Evolutionary conservation across 2,329 filamentous ascomycete species (phyloP).

Genomic region (Trichoderma sp.): DNA sequence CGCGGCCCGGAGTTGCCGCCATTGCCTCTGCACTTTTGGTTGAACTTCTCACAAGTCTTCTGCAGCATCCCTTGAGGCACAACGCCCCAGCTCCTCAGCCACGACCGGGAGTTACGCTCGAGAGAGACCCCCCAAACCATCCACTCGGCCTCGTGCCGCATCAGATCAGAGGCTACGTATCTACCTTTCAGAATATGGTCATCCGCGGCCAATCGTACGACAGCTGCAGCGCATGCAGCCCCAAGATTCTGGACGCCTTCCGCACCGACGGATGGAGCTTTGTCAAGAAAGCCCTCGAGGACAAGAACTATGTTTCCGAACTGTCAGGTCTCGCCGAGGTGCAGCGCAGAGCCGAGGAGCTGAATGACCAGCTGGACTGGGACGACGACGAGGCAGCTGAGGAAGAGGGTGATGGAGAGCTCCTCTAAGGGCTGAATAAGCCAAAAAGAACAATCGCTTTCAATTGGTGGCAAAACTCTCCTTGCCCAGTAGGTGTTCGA

Average conservation of each 20-base stretch:
- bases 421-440: constrained; percentile 39
- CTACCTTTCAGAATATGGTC: constrained; percentile 71
- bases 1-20: constrained; percentile 85
- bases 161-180: constrained; percentile 76
- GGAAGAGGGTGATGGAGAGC: constrained; percentile 58
- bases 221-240: constrained; percentile 78
- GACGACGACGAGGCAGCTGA: constrained; percentile 54
- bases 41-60: constrained; percentile 81
- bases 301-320: constrained; percentile 77
- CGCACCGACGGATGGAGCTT: constrained; percentile 72
- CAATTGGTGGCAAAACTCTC: not conserved
- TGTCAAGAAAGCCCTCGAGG: constrained; percentile 70
- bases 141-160: constrained; percentile 74
- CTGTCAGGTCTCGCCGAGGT: constrained; percentile 73
- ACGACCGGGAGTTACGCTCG: constrained; percentile 45
- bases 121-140: constrained; percentile 59
- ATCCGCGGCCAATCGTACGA: constrained; percentile 76
- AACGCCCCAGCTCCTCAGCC: constrained; percentile 59
- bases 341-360: constrained; percentile 58
- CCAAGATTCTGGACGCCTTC: constrained; percentile 68
- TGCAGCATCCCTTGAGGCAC: constrained; percentile 80
- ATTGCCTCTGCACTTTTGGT: constrained; percentile 91
- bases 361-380: constrained; percentile 59
- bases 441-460: not conserved
- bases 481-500: not conserved